These are phyloP conservation scores for Pleurotus ostreatus DNA, from an alignment of 768 basidiomycete genomes.

Conservation along the genomic window DNA sequence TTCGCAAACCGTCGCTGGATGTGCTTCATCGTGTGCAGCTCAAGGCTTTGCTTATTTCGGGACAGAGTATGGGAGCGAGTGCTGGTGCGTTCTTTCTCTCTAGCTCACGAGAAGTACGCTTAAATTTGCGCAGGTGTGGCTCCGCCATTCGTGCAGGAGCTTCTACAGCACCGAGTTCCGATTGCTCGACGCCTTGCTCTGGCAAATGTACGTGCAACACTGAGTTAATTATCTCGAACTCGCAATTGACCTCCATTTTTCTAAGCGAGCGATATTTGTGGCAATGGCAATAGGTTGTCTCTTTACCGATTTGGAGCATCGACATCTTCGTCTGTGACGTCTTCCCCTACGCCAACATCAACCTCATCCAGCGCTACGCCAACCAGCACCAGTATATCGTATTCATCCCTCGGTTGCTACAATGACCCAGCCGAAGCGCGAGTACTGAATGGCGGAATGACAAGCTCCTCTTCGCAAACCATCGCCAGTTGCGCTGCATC, in stretches of 20 bases:
- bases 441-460: constrained; percentile 4
- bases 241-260: too few relatives aligned
- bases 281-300: too few relatives aligned
- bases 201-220: too few relatives aligned
- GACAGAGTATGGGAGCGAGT: constrained; percentile 8
- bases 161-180: too few relatives aligned
- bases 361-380: neutral
- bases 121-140: neutral
- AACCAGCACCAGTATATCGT: neutral
- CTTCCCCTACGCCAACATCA: neutral
- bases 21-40: neutral
- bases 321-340: neutral
- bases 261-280: too few relatives aligned
- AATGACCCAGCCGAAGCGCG: neutral
- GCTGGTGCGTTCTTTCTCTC: constrained; percentile 2
- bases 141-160: too few relatives aligned
- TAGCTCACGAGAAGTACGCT: neutral
- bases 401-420: constrained; percentile 4
- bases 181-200: too few relatives aligned
- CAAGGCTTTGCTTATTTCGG: constrained; percentile 5
- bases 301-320: too few relatives aligned
- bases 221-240: too few relatives aligned
- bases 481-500: neutral
- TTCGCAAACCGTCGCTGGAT: neutral
- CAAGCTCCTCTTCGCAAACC: constrained; percentile 3